Evolutionary conservation across 73 alveolate genomes (phyloP), one percentile per base, ranked within the genome.

Genomic region (Tetrahymena malaccensis): DNA sequence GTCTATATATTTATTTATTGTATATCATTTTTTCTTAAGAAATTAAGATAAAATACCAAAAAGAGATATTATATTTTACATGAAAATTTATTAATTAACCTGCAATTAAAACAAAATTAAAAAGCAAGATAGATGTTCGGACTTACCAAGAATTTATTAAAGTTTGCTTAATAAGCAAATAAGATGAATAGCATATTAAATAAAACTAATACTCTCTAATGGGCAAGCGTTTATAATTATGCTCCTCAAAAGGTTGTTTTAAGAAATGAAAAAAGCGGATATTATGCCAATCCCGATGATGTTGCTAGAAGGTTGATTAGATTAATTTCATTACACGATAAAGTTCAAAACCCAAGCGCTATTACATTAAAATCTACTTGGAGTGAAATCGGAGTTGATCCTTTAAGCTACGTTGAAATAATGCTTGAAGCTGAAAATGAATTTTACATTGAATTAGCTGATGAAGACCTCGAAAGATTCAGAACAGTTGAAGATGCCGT

Each of bases 261-360:
- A 98, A 93, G 94, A 57, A 95, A 98, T 58, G 96, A 95, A 27
- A 97, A 97, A n/a, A 97, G 98, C 34, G 95, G 97, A 3, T 98
- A 96, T 96, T 98, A 94, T 93, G 96, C 96, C 43, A 98, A 98
- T 94, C 99, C 99, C 10, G 96, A 57, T 55, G 97, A 96, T 37
- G 97, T 97, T n/a, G 98, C 99, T 25, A 97, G 97, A 58, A 85
- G 97, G 19, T 50, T 96, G 44, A 94, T 96, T 19, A 95, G 97
- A 84, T 93, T 97, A 21, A 43, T 98, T 40, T 97, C 98, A 22
- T 97, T 98, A 57, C 99, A 98, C 93, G 98, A 98, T 70, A 97
- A 98, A 17, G 97, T 97, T 85, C 85, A 93, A 58, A 97, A 97
- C 58, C 99, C 99, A 8, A 93, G 97, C 21, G 93, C 94, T 19